phyloP scores from a whole-genome alignment of 2,329 filamentous ascomycete genomes.

The Emergomyces pasteurianus region DNA sequence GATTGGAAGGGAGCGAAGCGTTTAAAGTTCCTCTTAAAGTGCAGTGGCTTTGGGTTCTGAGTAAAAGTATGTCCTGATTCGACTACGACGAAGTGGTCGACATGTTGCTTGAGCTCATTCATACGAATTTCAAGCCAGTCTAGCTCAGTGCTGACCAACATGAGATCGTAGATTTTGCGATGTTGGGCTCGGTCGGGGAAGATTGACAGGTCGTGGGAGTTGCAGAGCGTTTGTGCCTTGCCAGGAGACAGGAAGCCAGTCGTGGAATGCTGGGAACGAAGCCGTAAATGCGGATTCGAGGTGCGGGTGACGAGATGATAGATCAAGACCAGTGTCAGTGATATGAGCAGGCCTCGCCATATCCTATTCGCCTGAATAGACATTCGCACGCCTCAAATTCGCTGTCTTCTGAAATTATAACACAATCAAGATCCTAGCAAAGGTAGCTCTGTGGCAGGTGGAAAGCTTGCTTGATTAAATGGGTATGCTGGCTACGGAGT shows the following conservation, averaged over 20 bases:
- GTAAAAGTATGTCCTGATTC: slow-evolving; percentile 50
- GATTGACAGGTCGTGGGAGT: not conserved
- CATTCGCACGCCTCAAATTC: not conserved
- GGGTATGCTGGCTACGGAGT: too few relatives aligned
- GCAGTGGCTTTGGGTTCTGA: slow-evolving; percentile 42
- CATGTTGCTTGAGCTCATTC: slow-evolving; percentile 44
- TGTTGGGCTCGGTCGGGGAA: not conserved
- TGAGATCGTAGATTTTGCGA: slow-evolving; percentile 49
- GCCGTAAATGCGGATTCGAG: not conserved
- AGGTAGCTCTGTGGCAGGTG: not conserved
- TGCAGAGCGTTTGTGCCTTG: not conserved
- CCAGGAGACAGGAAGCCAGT: not conserved
- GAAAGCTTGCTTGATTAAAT: too few relatives aligned
- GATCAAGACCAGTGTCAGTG: not conserved
- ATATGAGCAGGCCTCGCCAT: not conserved
- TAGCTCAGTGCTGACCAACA: slow-evolving; percentile 51
- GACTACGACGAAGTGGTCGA: slow-evolving; percentile 55
- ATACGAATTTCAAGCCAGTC: slow-evolving; percentile 56
- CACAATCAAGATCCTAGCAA: not conserved
- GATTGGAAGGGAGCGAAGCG: slow-evolving; percentile 42
- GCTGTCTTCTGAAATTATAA: not conserved
- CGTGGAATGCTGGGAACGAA: not conserved
- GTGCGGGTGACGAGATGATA: not conserved
- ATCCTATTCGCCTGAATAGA: not conserved
- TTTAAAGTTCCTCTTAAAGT: slow-evolving; percentile 42